Percentiles rank a stretch among this genome's conserved stretches.
Conservation (phyloP, 2,329 filamentous ascomycete genomes). For the Claviceps sp. region DNA sequence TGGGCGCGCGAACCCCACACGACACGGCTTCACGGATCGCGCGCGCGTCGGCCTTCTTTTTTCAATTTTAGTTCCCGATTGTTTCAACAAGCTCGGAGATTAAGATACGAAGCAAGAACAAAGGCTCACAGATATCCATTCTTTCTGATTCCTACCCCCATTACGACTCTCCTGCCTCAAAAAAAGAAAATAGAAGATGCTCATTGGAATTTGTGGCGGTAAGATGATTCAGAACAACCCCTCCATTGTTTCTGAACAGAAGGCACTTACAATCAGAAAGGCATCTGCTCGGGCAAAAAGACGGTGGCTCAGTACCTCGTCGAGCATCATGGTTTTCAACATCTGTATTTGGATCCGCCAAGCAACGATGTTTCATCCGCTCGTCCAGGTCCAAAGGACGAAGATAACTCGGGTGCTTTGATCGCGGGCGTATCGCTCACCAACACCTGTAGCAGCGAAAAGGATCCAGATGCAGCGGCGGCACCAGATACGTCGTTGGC, state of each 20-base stretch:
- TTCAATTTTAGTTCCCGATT: neutral
- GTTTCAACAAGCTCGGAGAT: neutral
- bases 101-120: neutral
- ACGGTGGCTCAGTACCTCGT: conserved; percentile 81
- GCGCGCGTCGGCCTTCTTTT: neutral
- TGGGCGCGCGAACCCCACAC: conserved; percentile 5
- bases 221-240: conserved; percentile 13
- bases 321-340: conserved; percentile 68
- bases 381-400: conserved; percentile 7
- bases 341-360: conserved; percentile 42
- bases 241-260: neutral
- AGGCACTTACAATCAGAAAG: conserved; percentile 27
- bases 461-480: conserved; percentile 12
- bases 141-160: too few species aligned
- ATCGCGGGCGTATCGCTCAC: conserved; percentile 15
- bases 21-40: conserved; percentile 1
- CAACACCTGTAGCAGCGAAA: conserved; percentile 6
- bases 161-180: too few species aligned
- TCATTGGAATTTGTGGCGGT: conserved; percentile 68
- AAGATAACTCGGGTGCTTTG: conserved; percentile 13
- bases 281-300: conserved; percentile 86
- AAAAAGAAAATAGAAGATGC: conserved; percentile 34
- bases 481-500: conserved; percentile 14
- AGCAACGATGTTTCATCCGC: neutral
- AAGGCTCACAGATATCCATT: too few species aligned